Conservation (phyloP, 139 green algal species). For the Coelastrella sp. region DNA sequence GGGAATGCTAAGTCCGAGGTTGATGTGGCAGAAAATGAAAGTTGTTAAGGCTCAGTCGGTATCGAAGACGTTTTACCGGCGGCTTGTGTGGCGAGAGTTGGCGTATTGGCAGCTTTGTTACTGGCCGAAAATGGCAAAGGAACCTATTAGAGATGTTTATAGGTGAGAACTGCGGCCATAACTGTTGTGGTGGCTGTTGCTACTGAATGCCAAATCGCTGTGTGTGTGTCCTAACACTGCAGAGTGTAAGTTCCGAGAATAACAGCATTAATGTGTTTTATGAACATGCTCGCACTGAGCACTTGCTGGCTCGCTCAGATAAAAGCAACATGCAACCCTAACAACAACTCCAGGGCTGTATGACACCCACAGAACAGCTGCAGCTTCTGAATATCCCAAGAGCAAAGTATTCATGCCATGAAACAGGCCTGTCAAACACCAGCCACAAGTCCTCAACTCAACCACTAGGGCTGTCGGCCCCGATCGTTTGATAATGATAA, state of each 20-base stretch:
- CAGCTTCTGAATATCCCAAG: no score
- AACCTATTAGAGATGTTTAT: constrained; percentile 63
- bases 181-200: no score
- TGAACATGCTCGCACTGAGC: no score
- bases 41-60: constrained; percentile 34
- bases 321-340: no score
- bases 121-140: constrained; percentile 66
- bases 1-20: constrained; percentile 63
- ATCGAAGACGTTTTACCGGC: constrained; percentile 72
- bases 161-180: neutral
- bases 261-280: neutral
- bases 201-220: no score
- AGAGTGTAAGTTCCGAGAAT: neutral
- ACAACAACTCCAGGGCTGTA: neutral
- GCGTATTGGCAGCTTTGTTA: constrained; percentile 83
- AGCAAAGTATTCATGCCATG: no score
- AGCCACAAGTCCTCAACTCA: no score
- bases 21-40: constrained; percentile 52
- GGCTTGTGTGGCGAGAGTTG: constrained; percentile 79
- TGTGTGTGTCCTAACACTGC: neutral
- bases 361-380: neutral
- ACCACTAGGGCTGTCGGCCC: no score
- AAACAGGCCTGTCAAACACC: no score
- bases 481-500: neutral
- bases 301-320: no score